Evolutionary conservation across 2,329 filamentous ascomycete species (phyloP).

Genomic region (Ophiostoma ips): DNA sequence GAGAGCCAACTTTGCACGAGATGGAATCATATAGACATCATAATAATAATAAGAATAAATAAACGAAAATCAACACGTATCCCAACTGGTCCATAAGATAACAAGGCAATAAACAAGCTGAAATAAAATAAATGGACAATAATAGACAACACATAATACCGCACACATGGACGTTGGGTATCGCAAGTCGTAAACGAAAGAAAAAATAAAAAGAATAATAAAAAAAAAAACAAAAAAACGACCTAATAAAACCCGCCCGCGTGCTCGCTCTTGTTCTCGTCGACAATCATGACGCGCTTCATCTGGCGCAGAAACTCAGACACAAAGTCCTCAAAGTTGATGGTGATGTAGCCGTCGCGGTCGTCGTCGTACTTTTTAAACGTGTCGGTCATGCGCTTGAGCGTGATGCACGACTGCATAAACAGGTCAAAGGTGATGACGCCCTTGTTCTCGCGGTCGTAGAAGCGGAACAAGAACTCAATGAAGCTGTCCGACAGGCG

Average conservation of each 20-base stretch:
- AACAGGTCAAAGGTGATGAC: constrained; percentile 89
- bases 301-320: constrained; percentile 52
- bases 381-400: constrained; percentile 98
- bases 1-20: no score
- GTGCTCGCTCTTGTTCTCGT: constrained; percentile 1
- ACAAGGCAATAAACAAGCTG: neutral
- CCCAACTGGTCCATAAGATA: neutral
- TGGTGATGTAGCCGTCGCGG: constrained; percentile 78
- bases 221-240: neutral
- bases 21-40: no score
- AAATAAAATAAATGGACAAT: neutral
- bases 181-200: no score
- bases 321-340: constrained; percentile 72
- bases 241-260: neutral
- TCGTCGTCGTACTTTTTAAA: constrained; percentile 99
- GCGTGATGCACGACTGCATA: constrained; percentile 88
- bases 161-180: neutral
- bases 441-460: constrained; percentile 61
- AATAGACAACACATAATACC: neutral
- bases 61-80: neutral
- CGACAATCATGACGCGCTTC: constrained; percentile 21
- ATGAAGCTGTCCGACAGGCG: constrained; percentile 75
- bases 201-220: neutral
- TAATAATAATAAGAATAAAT: no score
- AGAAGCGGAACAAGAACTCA: constrained; percentile 71